Evolutionary conservation across 768 basidiomycete genomes (phyloP), one percentile per base, ranked within the genome.

Genomic region (Coprinellus micaceus): DNA sequence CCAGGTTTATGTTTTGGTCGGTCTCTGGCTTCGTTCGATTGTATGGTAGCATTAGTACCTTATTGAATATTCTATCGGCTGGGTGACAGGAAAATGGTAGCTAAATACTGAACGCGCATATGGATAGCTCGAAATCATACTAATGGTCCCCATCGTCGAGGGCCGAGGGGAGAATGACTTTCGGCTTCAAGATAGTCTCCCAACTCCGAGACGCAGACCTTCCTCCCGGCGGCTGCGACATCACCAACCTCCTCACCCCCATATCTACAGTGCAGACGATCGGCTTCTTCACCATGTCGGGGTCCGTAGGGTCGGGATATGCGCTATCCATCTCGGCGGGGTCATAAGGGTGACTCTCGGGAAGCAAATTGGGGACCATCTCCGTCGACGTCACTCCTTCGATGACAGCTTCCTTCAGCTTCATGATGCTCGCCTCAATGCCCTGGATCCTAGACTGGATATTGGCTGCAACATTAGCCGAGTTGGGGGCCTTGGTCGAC

Each of bases 311-410:
- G 26, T 69, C 70, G 3, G 63, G 64, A 19, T 68, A 67, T 0
- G 62, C 64, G 22, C 68, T 64, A 24, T 67, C 66, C 66, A 67
- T 67, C 26, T 33, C 25, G 11, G 3, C 41, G 1, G 56, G n/a
- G 19, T 60, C 53, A 51, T 65, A 68, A 4, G 33, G 24, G 0
- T 56, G 39, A 5, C 57, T 60, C 0, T 58, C 33, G n/a, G 26
- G 63, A 39, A 3, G 51, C 10, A 66, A 60, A 44, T 60, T 10
- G 37, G 66, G 58, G 3, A 24, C 15, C 26, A 62, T 39, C 43
- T 71, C 68, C 12, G 60, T 60, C 3, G 68, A 69, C n/a, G 63
- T 68, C 29, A 70, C 57, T n/a, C 65, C 67, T 52, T 67, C 67
- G 10, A 65, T 65, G 19, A 71, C 51, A 1, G 65, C 67, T 28